These are phyloP conservation scores for Coniochaeta ligniaria DNA, from an alignment of 2,329 filamentous ascomycete species.

Conservation along the genomic window DNA sequence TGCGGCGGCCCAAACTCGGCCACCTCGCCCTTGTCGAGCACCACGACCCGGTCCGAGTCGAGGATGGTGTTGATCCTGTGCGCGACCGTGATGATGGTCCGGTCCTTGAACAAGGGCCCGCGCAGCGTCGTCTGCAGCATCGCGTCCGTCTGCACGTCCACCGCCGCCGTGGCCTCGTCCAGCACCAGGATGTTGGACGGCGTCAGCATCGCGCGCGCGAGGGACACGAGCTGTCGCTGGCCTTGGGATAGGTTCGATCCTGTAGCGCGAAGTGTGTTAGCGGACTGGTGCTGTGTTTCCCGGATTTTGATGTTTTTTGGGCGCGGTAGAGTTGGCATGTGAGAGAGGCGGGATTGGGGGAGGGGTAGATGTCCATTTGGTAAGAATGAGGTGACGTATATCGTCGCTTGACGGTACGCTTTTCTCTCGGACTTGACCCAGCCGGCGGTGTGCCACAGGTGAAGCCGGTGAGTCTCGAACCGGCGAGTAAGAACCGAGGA, in stretches of 20 bases:
- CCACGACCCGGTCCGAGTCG: constrained; percentile 80
- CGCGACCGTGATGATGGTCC: constrained; percentile 96
- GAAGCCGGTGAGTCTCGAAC: neutral
- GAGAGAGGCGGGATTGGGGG: neutral
- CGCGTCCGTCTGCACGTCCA: constrained; percentile 62
- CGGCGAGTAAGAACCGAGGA: neutral
- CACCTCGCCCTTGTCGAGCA: constrained; percentile 84
- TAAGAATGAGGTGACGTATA: too few relatives aligned
- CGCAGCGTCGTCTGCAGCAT: constrained; percentile 58
- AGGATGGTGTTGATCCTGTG: constrained; percentile 98
- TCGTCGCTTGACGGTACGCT: too few relatives aligned
- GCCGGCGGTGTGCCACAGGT: neutral
- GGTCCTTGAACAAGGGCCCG: constrained; percentile 68
- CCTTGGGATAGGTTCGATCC: constrained; percentile 93
- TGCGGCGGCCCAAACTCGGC: constrained; percentile 87
- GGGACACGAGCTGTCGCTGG: constrained; percentile 86
- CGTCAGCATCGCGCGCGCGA: constrained; percentile 87
- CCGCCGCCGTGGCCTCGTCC: constrained; percentile 85
- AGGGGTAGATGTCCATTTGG: too few relatives aligned
- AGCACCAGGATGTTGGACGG: constrained; percentile 96
- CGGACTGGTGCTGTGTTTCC: constrained; percentile 4
- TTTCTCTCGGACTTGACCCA: neutral
- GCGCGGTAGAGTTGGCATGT: neutral
- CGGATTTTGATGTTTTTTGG: neutral
- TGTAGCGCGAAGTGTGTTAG: constrained; percentile 25